A percentile compares a stretch with the other conserved stretches of the same genome.
Conservation (phyloP, 345 rosid genomes). For the Corymbia maculata region DNA sequence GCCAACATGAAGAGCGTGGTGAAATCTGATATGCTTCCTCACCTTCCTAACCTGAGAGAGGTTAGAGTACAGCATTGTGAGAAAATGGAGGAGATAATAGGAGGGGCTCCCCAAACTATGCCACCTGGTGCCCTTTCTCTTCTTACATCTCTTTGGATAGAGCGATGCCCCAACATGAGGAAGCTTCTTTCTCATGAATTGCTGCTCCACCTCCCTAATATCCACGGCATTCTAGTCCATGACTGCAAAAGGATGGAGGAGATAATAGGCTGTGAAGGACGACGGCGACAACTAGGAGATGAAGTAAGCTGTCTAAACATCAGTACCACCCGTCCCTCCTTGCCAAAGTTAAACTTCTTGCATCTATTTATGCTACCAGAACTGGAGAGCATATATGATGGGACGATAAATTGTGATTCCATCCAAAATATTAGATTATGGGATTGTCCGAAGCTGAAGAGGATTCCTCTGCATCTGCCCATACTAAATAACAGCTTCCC, state of each 20-base stretch:
- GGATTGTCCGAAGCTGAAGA: conserved; percentile 1
- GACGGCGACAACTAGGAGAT: not conserved
- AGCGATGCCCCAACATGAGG: not conserved
- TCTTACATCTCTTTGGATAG: not conserved
- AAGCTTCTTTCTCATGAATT: not conserved
- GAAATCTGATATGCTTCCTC: not conserved
- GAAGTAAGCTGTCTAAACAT: not conserved
- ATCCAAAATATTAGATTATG: not conserved
- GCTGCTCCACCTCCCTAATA: not conserved
- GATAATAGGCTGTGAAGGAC: not conserved
- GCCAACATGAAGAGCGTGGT: conserved; percentile 1
- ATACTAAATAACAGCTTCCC: not conserved
- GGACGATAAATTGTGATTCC: not conserved
- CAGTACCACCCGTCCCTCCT: not conserved
- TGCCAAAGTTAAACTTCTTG: not conserved
- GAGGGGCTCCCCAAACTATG: not conserved
- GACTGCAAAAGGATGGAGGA: not conserved
- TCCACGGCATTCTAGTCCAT: not conserved
- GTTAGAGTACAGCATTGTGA: not conserved
- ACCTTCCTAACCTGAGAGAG: not conserved
- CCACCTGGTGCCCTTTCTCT: not conserved
- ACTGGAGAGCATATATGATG: not conserved
- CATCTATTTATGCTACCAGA: not conserved
- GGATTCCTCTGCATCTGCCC: not conserved
- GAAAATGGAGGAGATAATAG: conserved; percentile 12